phyloP scores from a whole-genome alignment of 1,284 basidiomycete species.

The Boletus hoseneyae region DNA sequence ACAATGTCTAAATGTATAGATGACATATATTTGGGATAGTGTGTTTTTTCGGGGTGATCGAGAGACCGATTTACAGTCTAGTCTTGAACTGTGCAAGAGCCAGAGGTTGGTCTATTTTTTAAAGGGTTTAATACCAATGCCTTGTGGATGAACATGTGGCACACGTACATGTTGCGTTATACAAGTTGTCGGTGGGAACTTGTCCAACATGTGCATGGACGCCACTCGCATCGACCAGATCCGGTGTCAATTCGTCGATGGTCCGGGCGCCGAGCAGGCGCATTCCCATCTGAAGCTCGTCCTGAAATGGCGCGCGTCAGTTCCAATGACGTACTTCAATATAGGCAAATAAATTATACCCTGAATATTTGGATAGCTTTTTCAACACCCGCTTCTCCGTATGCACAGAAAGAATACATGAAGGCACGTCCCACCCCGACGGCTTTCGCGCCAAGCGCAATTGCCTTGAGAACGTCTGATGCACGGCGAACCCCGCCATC shows the following conservation, averaged over 20 bases:
- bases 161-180: conserved; percentile 49
- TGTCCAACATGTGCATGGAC: conserved; percentile 39
- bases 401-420: conserved; percentile 63
- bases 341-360: conserved; percentile 18
- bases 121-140: no score
- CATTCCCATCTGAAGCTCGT: conserved; percentile 63
- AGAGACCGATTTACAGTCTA: conserved; percentile 14
- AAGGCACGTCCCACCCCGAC: conserved; percentile 56
- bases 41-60: background rate
- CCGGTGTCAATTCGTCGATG: conserved; percentile 53
- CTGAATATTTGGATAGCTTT: conserved; percentile 50
- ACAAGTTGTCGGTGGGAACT: conserved; percentile 46
- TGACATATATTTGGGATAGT: background rate
- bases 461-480: conserved; percentile 70
- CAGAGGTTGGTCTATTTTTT: conserved; percentile 30
- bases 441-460: conserved; percentile 67
- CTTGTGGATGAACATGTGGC: background rate
- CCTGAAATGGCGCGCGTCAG: conserved; percentile 28
- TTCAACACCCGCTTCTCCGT: conserved; percentile 59
- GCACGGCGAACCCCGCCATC: conserved; percentile 71
- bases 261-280: conserved; percentile 57
- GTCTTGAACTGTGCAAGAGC: conserved; percentile 29
- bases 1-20: background rate
- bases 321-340: conserved; percentile 12
- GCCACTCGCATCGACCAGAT: conserved; percentile 48